Base-by-base conservation (phyloP, 2,329 filamentous ascomycete genomes). In the Onygenales sp. region DNA sequence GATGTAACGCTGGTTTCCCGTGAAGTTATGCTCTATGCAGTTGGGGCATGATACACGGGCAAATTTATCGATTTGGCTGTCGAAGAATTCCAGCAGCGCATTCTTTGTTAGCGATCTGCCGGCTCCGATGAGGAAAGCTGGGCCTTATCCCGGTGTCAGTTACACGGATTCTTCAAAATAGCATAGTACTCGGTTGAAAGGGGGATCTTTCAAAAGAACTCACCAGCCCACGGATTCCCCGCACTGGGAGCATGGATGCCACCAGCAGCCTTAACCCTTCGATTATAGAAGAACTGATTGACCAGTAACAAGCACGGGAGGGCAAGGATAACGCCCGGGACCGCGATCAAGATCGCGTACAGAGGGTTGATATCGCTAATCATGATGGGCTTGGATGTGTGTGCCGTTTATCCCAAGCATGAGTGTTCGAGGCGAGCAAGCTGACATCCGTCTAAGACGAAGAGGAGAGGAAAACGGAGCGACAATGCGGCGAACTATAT, bases 21-120 rank as follows among this genome's bases (percentile, higher is more conserved):
- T 62, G 6, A 82, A 61, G 1, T 74, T 74, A 10, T 70, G 65
- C 69, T 91, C 86, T 42, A 77, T 71, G 0, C 87, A 91, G 61
- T 77, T 83, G 13, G 69, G 56, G 14, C 54, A 58, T 27, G 48
- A 52, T 10, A 17, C 63, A 5, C 70, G 64, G 17, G 61, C 65
- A 10, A 70, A 65, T 0, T 60, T 62, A 39, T 48, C 34, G 61
- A 87, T 78, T 51, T 75, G 66, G 2, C 66, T 56, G 13, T 71
- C 61, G 82, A 85, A 91, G 52, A 77, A 68, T 47, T 83, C 76
- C 43, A 83, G 71, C 45, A 59, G 46, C 27, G 50, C 47, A 51
- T 58, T 57, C 4, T 58, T 51, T 14, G 17, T 52, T 43, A 53
- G 52, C 8, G 57, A 56, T 33, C 54, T 53, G 5, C 13, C 50